These are phyloP conservation scores for Lentinula guzmanii DNA, from an alignment of 768 basidiomycete genomes.

Conservation along the genomic window DNA sequence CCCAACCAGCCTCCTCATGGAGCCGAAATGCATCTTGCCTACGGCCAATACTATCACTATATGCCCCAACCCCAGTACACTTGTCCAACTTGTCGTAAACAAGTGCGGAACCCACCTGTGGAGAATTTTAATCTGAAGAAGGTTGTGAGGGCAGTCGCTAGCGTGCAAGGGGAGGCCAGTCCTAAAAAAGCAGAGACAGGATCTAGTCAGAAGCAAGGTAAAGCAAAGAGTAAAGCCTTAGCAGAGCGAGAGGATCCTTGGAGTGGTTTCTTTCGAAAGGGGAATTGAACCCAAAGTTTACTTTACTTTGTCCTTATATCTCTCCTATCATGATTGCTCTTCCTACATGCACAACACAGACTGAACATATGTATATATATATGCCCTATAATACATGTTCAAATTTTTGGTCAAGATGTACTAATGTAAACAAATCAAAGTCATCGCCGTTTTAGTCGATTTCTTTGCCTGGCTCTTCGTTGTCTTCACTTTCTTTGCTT, in stretches of 20 bases:
- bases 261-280: slow-evolving; percentile 37
- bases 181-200: slow-evolving; percentile 19
- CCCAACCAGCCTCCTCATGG: slow-evolving; percentile 16
- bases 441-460: slow-evolving; percentile 19
- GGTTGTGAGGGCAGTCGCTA: slow-evolving; percentile 44
- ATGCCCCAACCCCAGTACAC: slow-evolving; percentile 46
- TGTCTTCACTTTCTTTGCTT: slow-evolving; percentile 28
- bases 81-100: slow-evolving; percentile 61
- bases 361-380: neutral
- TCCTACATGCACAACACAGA: too few species aligned
- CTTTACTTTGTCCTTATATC: neutral
- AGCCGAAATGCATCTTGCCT: neutral
- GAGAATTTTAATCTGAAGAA: slow-evolving; percentile 60
- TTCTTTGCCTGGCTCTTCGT: slow-evolving; percentile 38
- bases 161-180: slow-evolving; percentile 40
- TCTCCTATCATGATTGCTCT: neutral
- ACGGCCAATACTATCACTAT: neutral
- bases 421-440: neutral
- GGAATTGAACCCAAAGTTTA: neutral
- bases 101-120: slow-evolving; percentile 41
- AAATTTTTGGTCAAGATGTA: neutral
- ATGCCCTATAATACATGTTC: neutral
- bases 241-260: slow-evolving; percentile 27
- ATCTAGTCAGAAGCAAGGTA: slow-evolving; percentile 11
- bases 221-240: slow-evolving; percentile 15